Conservation (phyloP, 352 stramenopile species). For the Phytophthora capsici region DNA sequence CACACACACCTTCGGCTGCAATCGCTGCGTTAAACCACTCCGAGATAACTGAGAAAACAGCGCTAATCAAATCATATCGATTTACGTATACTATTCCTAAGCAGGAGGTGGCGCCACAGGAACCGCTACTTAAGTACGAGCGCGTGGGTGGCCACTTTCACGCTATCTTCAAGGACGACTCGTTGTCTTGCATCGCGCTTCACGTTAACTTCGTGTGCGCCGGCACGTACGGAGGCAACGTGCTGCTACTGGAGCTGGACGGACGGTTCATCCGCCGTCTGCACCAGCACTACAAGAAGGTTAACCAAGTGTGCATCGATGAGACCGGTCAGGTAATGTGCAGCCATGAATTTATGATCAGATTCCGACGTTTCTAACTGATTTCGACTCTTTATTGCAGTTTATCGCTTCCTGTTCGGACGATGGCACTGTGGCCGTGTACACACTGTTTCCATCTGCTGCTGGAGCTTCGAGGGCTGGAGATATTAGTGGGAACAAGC, state of each 20-base stretch:
- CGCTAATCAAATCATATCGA: slow-evolving; percentile 17
- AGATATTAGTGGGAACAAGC: slow-evolving; percentile 32
- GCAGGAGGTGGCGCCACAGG: slow-evolving; percentile 27
- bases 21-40: background rate
- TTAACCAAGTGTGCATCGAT: slow-evolving; percentile 87
- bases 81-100: slow-evolving; percentile 3
- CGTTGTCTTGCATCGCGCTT: slow-evolving; percentile 80
- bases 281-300: slow-evolving; percentile 90
- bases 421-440: slow-evolving; percentile 83
- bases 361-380: background rate
- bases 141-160: slow-evolving; percentile 86
- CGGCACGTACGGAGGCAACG: slow-evolving; percentile 82
- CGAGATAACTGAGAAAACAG: slow-evolving; percentile 13
- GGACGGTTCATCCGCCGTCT: slow-evolving; percentile 79
- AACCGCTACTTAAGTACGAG: slow-evolving; percentile 89
- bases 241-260: slow-evolving; percentile 81
- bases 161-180: slow-evolving; percentile 88
- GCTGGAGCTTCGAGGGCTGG: background rate
- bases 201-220: slow-evolving; percentile 84
- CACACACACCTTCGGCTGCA: background rate
- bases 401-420: slow-evolving; percentile 89
- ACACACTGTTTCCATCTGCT: slow-evolving; percentile 65
- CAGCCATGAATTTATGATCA: background rate
- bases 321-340: slow-evolving; percentile 67
- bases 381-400: slow-evolving; percentile 34